Evolutionary conservation across 2,329 filamentous ascomycete genomes (phyloP).

Genomic region (Didymella glomerata): DNA sequence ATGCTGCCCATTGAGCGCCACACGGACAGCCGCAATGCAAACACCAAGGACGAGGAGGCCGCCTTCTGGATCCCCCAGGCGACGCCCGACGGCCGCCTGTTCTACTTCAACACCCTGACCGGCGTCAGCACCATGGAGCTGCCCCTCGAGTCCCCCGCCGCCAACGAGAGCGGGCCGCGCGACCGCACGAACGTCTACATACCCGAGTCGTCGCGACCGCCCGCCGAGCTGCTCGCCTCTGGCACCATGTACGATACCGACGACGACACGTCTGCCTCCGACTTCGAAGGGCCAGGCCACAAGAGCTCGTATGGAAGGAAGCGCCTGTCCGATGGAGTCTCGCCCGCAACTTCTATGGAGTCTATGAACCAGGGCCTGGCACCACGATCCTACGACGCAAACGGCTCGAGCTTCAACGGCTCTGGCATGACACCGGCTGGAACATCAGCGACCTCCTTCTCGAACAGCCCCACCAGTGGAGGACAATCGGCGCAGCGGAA

Average conservation of each 20-base stretch:
- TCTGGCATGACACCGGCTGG: conserved; percentile 58
- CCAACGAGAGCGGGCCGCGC: conserved; percentile 82
- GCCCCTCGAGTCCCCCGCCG: conserved; percentile 87
- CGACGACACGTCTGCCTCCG: conserved; percentile 82
- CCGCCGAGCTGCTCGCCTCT: conserved; percentile 88
- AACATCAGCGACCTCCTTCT: conserved; percentile 64
- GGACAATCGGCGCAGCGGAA: conserved; percentile 68
- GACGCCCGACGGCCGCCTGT: conserved; percentile 88
- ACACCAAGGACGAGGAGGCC: conserved; percentile 78
- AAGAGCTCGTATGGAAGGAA: conserved; percentile 75
- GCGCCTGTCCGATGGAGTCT: conserved; percentile 73
- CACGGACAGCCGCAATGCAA: conserved; percentile 52
- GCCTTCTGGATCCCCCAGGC: conserved; percentile 99
- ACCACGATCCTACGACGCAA: conserved; percentile 58
- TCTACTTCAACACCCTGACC: conserved; percentile 98
- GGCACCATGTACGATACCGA: conserved; percentile 89
- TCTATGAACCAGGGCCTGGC: conserved; percentile 78
- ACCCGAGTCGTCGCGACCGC: conserved; percentile 87
- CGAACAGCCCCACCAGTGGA: conserved; percentile 57
- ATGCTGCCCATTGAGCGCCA: conserved; percentile 71
- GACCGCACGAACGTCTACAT: conserved; percentile 89
- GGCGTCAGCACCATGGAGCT: conserved; percentile 94
- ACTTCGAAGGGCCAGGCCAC: conserved; percentile 79
- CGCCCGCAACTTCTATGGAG: conserved; percentile 89
- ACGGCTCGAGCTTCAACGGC: conserved; percentile 57